Percentiles rank a stretch among this genome's conserved stretches.
Evolutionary conservation across 2,329 filamentous ascomycete genomes (phyloP).

Genomic region (Neurospora sp.): DNA sequence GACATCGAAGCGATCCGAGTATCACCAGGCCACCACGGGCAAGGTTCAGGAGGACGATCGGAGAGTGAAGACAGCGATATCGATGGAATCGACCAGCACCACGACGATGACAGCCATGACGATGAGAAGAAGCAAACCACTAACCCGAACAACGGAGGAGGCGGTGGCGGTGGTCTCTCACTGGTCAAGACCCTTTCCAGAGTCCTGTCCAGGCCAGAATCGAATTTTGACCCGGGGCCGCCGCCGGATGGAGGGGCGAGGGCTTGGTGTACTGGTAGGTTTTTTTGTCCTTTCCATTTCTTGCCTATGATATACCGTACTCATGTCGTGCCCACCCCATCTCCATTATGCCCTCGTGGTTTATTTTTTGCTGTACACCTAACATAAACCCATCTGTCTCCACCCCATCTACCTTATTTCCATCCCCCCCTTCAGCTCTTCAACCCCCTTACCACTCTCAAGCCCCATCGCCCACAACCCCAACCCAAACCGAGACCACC

Average conservation of each 20-base stretch:
- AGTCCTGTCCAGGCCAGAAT: constrained; percentile 29
- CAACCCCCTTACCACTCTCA: too few relatives aligned
- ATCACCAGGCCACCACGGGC: background rate
- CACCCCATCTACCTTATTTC: too few relatives aligned
- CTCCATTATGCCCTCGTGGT: too few relatives aligned
- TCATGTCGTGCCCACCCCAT: too few relatives aligned
- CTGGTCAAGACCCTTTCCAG: constrained; percentile 12
- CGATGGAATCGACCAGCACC: background rate
- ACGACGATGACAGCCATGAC: background rate
- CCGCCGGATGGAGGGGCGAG: constrained; percentile 40
- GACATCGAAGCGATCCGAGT: background rate
- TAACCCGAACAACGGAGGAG: background rate
- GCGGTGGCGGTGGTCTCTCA: background rate
- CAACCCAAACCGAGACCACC: too few relatives aligned
- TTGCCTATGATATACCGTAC: background rate
- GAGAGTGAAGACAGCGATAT: background rate
- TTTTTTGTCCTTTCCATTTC: background rate
- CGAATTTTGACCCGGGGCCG: constrained; percentile 32
- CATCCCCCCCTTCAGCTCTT: too few relatives aligned
- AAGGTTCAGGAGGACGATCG: background rate
- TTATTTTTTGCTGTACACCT: too few relatives aligned
- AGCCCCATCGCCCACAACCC: background rate
- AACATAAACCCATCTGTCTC: too few relatives aligned
- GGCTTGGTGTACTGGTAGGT: constrained; percentile 37
- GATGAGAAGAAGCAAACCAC: too few relatives aligned